A percentile compares a stretch with the other conserved stretches of the same genome.
Conservation (phyloP, 2,329 filamentous ascomycete species). For the Lecanicillium sp. region DNA sequence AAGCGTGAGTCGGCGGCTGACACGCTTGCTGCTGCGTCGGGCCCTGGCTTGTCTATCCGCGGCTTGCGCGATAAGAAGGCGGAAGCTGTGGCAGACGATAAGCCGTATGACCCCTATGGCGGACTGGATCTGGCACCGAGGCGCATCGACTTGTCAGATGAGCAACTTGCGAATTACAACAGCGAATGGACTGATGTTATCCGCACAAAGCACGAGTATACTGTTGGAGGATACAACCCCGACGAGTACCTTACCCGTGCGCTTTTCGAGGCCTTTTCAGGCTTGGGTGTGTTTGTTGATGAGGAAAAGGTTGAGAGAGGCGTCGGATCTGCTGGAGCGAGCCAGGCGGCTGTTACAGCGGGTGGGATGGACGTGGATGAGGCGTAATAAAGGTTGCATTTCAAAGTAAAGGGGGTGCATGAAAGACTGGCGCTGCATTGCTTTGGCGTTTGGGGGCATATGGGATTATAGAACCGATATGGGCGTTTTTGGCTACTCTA, state of each 20-base stretch:
- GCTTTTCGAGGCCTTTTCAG: slow-evolving; percentile 83
- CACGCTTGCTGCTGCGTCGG: slow-evolving; percentile 16
- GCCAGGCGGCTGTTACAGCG: slow-evolving; percentile 15
- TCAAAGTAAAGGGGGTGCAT: no score
- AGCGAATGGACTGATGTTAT: slow-evolving; percentile 65
- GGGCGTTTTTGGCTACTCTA: no score
- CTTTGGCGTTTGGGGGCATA: no score
- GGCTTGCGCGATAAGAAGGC: slow-evolving; percentile 62
- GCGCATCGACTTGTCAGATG: slow-evolving; percentile 52
- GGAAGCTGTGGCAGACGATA: slow-evolving; percentile 41
- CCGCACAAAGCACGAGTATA: slow-evolving; percentile 55
- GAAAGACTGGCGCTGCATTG: no score
- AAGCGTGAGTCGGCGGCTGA: slow-evolving; percentile 27
- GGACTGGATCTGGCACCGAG: slow-evolving; percentile 61
- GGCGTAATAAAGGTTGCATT: slow-evolving; percentile 24
- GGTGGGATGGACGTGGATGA: slow-evolving; percentile 42
- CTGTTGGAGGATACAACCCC: slow-evolving; percentile 76
- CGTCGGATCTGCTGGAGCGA: slow-evolving; percentile 23
- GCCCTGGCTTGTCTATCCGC: slow-evolving; percentile 56
- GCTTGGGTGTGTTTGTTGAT: slow-evolving; percentile 76
- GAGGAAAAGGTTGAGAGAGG: slow-evolving; percentile 55
- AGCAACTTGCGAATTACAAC: slow-evolving; percentile 55
- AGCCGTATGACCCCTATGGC: slow-evolving; percentile 82
- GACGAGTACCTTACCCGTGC: slow-evolving; percentile 74
- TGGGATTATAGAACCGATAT: no score